Evolutionary conservation across 1,284 basidiomycete species (phyloP), one percentile per base, ranked within the genome.

Genomic region (Cryptococcus sp.): DNA sequence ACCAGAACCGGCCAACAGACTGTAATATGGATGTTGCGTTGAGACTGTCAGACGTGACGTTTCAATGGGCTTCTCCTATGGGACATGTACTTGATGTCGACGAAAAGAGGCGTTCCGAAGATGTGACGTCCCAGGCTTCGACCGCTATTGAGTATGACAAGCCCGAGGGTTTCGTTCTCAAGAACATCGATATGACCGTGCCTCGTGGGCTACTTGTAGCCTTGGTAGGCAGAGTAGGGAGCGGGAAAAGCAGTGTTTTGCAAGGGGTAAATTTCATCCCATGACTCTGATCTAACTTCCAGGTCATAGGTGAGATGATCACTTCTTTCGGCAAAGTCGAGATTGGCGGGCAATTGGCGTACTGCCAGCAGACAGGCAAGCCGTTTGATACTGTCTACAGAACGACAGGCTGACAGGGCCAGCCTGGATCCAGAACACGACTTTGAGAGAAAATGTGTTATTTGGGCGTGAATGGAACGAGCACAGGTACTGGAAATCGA

Each of bases 401-500:
- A 23, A 23, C 7, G 13, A 18, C 14, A 5, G n/a, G 34, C 11
- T n/a, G n/a, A 18, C 16, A 7, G 5, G 7, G 70, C 83, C 79
- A 22, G 86, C 90, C 1, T 94, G 91, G 90, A 92, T 94, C 49
- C 89, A 91, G 69, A 89, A 88, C 64, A 83, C 85, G 0, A 83
- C 85, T 2, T 61, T 91, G 57, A 65, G 76, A 16, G 77, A 78
- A 31, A 73, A 72, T 51, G 77, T 86, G 19, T 64, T 82, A 0
- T 90, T 89, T 64, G 87, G 87, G 0, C 81, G 80, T 52, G 76
- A 79, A 0, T 88, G 80, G 62, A 82, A 88, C 39, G 82, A 85
- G 63, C 79, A 80, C 18, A 77, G 81, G 54, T 89, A 88, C 64
- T 84, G 84, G 82, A 74, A 76, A 36, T 82, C 81, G 11, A 77